Conservation (phyloP, 352 stramenopile genomes). For the Globisporangium nunn region DNA sequence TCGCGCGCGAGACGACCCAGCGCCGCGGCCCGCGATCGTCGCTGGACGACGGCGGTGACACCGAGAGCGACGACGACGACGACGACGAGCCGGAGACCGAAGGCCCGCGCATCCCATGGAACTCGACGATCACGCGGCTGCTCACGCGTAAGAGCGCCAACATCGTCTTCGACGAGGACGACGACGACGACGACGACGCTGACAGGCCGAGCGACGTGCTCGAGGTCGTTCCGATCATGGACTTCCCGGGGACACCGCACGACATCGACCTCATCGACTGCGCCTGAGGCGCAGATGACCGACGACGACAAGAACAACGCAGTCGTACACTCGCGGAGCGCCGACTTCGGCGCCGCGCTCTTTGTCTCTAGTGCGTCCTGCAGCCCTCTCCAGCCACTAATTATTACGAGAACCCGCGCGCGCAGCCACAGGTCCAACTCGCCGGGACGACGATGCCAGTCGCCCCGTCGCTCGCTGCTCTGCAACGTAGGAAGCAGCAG, state of each 20-base stretch:
- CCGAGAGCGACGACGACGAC: constrained; percentile 16
- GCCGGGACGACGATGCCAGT: not conserved
- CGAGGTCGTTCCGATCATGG: constrained; percentile 51
- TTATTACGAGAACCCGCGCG: constrained; percentile 8
- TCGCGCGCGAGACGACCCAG: constrained; percentile 5
- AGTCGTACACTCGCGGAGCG: not conserved
- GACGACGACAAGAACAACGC: not conserved
- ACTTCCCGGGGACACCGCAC: constrained; percentile 24
- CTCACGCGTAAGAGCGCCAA: constrained; percentile 45
- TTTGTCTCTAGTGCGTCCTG: too few relatives aligned
- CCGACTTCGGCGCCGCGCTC: too few relatives aligned
- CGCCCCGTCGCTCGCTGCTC: too few relatives aligned
- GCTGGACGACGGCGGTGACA: constrained; percentile 7
- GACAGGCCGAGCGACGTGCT: constrained; percentile 1
- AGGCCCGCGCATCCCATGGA: constrained; percentile 34
- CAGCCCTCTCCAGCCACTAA: constrained; percentile 4
- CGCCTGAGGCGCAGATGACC: constrained; percentile 6
- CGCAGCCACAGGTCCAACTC: not conserved
- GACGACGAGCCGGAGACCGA: constrained; percentile 27
- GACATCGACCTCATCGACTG: constrained; percentile 43
- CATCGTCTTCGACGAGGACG: constrained; percentile 51
- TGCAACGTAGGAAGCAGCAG: not conserved
- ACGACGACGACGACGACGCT: constrained; percentile 31
- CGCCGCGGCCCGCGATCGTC: constrained; percentile 3
- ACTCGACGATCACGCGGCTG: constrained; percentile 33